Evolutionary conservation across 768 basidiomycete species (phyloP).

Genomic region (Tylopilus vinaceipallidus): DNA sequence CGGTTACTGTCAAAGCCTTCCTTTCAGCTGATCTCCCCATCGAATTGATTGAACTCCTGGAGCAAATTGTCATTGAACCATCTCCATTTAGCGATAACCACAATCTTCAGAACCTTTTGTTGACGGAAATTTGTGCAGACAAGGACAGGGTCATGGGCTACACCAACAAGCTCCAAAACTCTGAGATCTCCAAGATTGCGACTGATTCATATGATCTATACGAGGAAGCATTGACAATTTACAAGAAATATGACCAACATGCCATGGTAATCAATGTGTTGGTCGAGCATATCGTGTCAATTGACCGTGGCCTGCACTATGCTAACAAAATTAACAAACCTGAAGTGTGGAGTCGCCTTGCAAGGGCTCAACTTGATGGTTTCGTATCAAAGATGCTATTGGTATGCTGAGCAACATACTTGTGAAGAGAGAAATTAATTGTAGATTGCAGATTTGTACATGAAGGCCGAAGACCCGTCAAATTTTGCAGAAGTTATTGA

Average conservation of each 20-base stretch:
- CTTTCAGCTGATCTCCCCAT: conserved; percentile 94
- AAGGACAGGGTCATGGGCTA: conserved; percentile 98
- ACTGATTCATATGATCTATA: conserved; percentile 93
- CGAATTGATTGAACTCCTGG: conserved; percentile 93
- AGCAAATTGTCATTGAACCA: conserved; percentile 97
- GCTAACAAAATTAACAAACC: conserved; percentile 96
- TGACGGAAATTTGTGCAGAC: conserved; percentile 96
- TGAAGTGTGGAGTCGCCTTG: conserved; percentile 95
- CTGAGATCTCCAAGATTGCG: conserved; percentile 95
- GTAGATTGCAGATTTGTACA: conserved; percentile 76
- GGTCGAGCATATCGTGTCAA: conserved; percentile 96
- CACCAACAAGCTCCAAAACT: conserved; percentile 96
- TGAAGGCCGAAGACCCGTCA: conserved; percentile 92
- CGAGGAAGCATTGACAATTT: conserved; percentile 96
- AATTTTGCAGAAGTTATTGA: conserved; percentile 96
- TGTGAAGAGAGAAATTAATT: background rate
- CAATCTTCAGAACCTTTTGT: conserved; percentile 91
- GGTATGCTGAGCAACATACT: conserved; percentile 48
- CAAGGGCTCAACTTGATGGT: conserved; percentile 98
- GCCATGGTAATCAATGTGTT: conserved; percentile 95
- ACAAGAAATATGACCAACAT: conserved; percentile 96
- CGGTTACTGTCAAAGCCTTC: conserved; percentile 98
- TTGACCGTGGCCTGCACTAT: conserved; percentile 94
- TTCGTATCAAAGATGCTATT: conserved; percentile 97
- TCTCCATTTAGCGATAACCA: conserved; percentile 98